These are phyloP conservation scores for Ophiocordyceps camponoti-saundersi DNA, from an alignment of 2,329 filamentous ascomycete species.

Conservation along the genomic window DNA sequence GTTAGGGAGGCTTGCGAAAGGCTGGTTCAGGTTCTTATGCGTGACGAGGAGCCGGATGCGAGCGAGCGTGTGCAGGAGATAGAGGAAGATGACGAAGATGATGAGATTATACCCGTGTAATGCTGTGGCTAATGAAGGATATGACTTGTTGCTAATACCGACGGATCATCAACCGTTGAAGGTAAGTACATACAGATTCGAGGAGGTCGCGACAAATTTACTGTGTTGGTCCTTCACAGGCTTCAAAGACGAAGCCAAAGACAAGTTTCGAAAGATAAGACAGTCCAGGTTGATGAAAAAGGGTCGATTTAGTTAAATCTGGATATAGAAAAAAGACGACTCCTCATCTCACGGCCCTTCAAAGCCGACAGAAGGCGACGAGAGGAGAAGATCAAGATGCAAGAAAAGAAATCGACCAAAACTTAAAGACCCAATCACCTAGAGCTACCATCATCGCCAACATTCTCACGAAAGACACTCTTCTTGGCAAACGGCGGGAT, in stretches of 20 bases:
- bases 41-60: slow-evolving; percentile 38
- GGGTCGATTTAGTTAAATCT: too few relatives aligned
- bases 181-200: too few relatives aligned
- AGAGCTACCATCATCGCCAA: slow-evolving; percentile 17
- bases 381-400: neutral
- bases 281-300: too few relatives aligned
- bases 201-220: too few relatives aligned
- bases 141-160: too few relatives aligned
- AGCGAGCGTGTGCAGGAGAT: slow-evolving; percentile 27
- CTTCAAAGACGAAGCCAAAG: too few relatives aligned
- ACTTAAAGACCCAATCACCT: neutral
- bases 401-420: neutral
- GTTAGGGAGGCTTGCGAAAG: slow-evolving; percentile 77
- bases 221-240: too few relatives aligned
- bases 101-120: slow-evolving; percentile 33
- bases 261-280: too few relatives aligned
- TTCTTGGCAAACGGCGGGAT: slow-evolving; percentile 12
- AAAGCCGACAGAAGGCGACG: neutral
- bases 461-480: slow-evolving; percentile 24
- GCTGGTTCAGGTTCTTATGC: slow-evolving; percentile 74
- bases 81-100: slow-evolving; percentile 33
- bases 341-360: too few relatives aligned
- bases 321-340: too few relatives aligned
- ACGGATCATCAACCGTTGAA: too few relatives aligned
- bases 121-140: neutral